These are phyloP conservation scores for Phialophora expanda DNA, from an alignment of 2,329 filamentous ascomycete genomes.

Conservation along the genomic window DNA sequence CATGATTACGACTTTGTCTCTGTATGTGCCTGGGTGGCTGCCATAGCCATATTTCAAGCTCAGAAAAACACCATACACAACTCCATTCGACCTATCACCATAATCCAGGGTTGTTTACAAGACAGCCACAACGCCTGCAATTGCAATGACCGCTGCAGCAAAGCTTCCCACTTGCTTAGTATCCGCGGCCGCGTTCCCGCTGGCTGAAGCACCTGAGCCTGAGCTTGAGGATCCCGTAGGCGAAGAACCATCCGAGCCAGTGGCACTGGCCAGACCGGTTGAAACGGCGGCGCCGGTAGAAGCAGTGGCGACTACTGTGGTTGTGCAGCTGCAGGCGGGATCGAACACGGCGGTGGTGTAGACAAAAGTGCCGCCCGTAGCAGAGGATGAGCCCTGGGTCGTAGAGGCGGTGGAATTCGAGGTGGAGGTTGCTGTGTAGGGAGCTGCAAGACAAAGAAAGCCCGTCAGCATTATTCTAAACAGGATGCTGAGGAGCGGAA, in stretches of 20 bases:
- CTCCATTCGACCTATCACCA: neutral
- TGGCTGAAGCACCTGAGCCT: constrained; percentile 39
- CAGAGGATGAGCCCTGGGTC: constrained; percentile 35
- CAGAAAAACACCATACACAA: neutral
- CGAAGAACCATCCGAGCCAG: constrained; percentile 22
- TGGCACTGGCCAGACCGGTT: constrained; percentile 24
- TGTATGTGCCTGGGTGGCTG: neutral
- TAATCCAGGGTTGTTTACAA: constrained; percentile 41
- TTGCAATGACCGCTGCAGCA: constrained; percentile 49
- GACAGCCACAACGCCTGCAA: constrained; percentile 49
- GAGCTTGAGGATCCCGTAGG: constrained; percentile 23
- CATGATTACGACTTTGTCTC: constrained; percentile 6
- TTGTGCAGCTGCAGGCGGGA: constrained; percentile 35
- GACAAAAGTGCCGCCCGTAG: constrained; percentile 31
- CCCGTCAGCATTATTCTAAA: neutral
- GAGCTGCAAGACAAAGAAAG: constrained; percentile 30
- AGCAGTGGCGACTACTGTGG: constrained; percentile 28
- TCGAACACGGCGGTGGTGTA: constrained; percentile 40
- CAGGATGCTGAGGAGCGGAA: neutral
- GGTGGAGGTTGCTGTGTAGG: constrained; percentile 41
- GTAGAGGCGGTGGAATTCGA: constrained; percentile 31
- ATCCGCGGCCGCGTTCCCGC: constrained; percentile 46
- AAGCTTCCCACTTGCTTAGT: constrained; percentile 38
- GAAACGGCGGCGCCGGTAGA: constrained; percentile 32
- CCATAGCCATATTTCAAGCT: neutral